phyloP scores from a whole-genome alignment of 2,329 filamentous ascomycete genomes.

The Monosporascus sp. region DNA sequence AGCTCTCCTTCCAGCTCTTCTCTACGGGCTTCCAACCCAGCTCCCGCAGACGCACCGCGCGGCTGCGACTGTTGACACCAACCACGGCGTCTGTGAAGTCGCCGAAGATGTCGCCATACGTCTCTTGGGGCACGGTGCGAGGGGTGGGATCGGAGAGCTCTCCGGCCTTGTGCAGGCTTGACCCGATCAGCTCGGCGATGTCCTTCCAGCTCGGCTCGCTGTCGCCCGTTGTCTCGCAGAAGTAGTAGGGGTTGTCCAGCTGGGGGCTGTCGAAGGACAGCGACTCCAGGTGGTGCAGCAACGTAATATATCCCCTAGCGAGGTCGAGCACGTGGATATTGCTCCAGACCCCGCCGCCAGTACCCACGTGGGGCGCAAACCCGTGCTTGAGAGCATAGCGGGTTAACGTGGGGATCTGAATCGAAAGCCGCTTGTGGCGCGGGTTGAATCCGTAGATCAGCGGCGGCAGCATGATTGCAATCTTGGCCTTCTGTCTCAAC shows the following conservation, averaged over 20 bases:
- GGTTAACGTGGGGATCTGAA: slow-evolving; percentile 41
- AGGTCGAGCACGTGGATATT: slow-evolving; percentile 44
- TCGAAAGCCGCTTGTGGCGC: slow-evolving; percentile 34
- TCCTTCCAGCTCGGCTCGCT: slow-evolving; percentile 38
- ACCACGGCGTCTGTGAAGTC: slow-evolving; percentile 30
- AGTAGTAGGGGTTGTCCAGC: slow-evolving; percentile 43
- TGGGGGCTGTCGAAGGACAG: slow-evolving; percentile 17
- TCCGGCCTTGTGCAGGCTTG: slow-evolving; percentile 30
- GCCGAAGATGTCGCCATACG: slow-evolving; percentile 36
- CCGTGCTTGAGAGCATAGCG: slow-evolving; percentile 44
- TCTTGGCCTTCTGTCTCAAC: slow-evolving; percentile 34
- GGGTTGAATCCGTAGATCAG: slow-evolving; percentile 40
- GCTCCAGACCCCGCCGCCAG: slow-evolving; percentile 34
- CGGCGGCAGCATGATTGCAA: slow-evolving; percentile 43
- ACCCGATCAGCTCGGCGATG: slow-evolving; percentile 32
- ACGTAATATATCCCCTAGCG: slow-evolving; percentile 36
- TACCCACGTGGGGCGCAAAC: slow-evolving; percentile 38
- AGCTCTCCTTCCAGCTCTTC: slow-evolving; percentile 34
- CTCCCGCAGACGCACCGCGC: slow-evolving; percentile 36
- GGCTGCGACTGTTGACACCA: slow-evolving; percentile 37
- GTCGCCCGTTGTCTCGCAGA: slow-evolving; percentile 37
- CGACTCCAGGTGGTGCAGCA: slow-evolving; percentile 40
- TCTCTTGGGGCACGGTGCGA: slow-evolving; percentile 27
- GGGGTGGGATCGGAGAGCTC: slow-evolving; percentile 31
- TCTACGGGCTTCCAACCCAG: slow-evolving; percentile 41